phyloP scores from a whole-genome alignment of 2,329 filamentous ascomycete genomes.

The Xylaria sp. region DNA sequence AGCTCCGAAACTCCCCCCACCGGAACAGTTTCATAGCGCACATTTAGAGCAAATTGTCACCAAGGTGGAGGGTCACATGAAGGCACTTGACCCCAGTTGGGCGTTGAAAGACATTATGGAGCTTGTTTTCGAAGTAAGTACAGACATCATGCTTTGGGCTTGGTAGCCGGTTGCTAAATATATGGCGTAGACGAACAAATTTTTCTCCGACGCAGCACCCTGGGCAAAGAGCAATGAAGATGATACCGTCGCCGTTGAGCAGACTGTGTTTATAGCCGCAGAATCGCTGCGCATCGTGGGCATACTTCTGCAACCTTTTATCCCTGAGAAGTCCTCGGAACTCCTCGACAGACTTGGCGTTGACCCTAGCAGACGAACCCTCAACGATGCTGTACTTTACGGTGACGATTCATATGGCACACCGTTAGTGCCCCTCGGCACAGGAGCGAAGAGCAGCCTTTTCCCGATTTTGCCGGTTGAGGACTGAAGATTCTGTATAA shows the following conservation, averaged over 20 bases:
- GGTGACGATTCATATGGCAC: slow-evolving; percentile 77
- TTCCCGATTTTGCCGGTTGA: slow-evolving; percentile 64
- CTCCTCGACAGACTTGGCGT: slow-evolving; percentile 86
- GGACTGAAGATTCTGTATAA: slow-evolving; percentile 48
- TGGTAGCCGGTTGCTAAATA: slow-evolving; percentile 27
- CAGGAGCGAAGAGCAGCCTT: slow-evolving; percentile 56
- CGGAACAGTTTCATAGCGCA: slow-evolving; percentile 53
- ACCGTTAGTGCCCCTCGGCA: slow-evolving; percentile 50
- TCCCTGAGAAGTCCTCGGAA: slow-evolving; percentile 79
- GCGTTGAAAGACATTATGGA: slow-evolving; percentile 75
- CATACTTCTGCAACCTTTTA: slow-evolving; percentile 90
- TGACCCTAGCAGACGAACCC: slow-evolving; percentile 66
- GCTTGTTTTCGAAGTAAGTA: slow-evolving; percentile 67
- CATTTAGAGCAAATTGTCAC: slow-evolving; percentile 55
- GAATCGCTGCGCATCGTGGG: slow-evolving; percentile 83
- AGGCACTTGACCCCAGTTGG: slow-evolving; percentile 68
- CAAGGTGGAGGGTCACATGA: slow-evolving; percentile 67
- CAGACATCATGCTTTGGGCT: not conserved
- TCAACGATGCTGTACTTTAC: slow-evolving; percentile 70
- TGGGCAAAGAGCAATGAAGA: slow-evolving; percentile 69
- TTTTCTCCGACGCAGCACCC: slow-evolving; percentile 72
- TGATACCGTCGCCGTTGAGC: slow-evolving; percentile 58
- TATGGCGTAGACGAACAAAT: slow-evolving; percentile 70
- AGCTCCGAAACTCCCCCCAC: slow-evolving; percentile 28
- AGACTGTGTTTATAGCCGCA: slow-evolving; percentile 74